Evolutionary conservation across 2,329 filamentous ascomycete genomes (phyloP), one percentile per base, ranked within the genome.

Genomic region (Didymella lethalis): DNA sequence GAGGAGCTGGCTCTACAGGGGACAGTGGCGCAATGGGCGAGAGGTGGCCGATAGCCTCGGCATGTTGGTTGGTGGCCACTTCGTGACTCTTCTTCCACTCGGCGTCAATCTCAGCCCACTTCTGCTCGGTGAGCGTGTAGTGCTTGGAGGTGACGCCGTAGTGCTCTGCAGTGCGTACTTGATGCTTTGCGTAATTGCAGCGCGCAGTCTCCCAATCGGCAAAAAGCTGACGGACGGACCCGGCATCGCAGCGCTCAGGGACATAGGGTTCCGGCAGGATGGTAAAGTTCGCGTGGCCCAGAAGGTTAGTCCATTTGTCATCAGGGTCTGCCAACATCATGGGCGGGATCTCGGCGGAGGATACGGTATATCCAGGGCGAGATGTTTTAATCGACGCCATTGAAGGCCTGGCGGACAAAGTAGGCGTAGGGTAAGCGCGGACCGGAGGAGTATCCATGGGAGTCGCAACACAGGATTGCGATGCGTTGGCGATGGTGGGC

Each of bases 201-300:
- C 92, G 86, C 28, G 94, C 94, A 32, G 86, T 79, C 68, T 94
- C 89, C 93, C 93, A 97, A 70, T 96, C 90, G 7, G 86, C 83
- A 50, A 90, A 87, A 49, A 97, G 83, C 70, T 87, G 84, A 32
- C 84, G 84, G 70, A 88, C 86, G 3, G 83, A 79, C 4, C 85
- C 82, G 10, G 88, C 72, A 64, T 90, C 87, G 62, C 86, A 86
- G 2, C 73, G 73, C 16, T 87, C 84, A 0, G 92, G 89, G 8
- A 86, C 77, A 71, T 97, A 97, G 0, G 93, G 94, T 73, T 89
- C 86, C 0, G 93, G 93, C 23, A 86, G 81, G 67, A 98, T 96
- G 68, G 86, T 93, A 75, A 96, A 97, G 80, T 98, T 97, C 64
- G 93, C 93, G 74, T 98, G 93, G 28, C 94, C 94, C 14, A 98